Percentiles rank a stretch among this genome's conserved stretches.
These are phyloP conservation scores for Trichomonas vaginalis DNA, from an alignment of 208 protist species.

Conservation along the genomic window DNA sequence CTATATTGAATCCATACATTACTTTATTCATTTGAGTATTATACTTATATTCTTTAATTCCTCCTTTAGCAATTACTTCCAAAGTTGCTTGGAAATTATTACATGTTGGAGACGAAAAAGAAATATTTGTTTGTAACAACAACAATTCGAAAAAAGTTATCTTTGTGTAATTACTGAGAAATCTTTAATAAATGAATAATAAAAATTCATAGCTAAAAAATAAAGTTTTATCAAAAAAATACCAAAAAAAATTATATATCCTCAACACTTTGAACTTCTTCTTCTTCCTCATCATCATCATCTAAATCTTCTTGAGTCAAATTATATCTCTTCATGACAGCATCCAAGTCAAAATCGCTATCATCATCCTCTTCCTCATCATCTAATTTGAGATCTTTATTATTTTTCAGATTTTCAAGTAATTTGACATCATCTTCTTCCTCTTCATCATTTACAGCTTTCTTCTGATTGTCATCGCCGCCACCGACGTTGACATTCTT, in stretches of 20 bases:
- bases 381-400: too few species aligned
- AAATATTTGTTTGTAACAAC: too few species aligned
- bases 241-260: background rate
- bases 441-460: background rate
- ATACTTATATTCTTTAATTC: background rate
- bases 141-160: too few species aligned
- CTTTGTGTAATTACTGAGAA: too few species aligned
- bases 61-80: background rate
- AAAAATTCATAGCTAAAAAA: too few species aligned
- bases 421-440: background rate
- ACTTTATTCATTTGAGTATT: too few species aligned
- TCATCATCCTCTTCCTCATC: background rate
- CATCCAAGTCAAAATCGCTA: background rate
- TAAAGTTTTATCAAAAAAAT: background rate
- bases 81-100: background rate
- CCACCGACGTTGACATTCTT: too few species aligned
- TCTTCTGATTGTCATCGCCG: too few species aligned
- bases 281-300: background rate
- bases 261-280: too few species aligned
- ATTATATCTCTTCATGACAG: background rate
- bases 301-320: background rate
- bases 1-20: too few species aligned
- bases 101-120: background rate
- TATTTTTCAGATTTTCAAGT: too few species aligned
- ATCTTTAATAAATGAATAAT: too few species aligned